phyloP scores from a whole-genome alignment of 495 filamentous ascomycete species.

The Gamarada debralockiae region DNA sequence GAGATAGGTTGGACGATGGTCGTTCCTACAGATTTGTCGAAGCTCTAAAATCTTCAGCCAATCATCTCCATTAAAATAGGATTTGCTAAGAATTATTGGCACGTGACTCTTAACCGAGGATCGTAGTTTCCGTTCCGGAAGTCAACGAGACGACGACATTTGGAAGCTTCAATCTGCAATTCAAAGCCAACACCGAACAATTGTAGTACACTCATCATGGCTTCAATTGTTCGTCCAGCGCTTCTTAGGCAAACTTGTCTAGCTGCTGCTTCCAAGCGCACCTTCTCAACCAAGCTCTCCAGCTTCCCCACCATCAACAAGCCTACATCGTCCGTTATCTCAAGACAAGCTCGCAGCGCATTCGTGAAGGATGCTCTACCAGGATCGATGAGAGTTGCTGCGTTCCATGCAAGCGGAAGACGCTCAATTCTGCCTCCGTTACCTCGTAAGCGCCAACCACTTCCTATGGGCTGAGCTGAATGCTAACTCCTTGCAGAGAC shows the following conservation, averaged over 20 bases:
- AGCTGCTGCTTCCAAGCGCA: conserved; percentile 22
- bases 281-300: conserved; percentile 24
- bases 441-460: conserved; percentile 52
- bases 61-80: conserved; percentile 20
- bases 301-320: conserved; percentile 26
- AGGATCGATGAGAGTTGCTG: conserved; percentile 43
- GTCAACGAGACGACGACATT: conserved; percentile 7
- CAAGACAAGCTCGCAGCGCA: conserved; percentile 24
- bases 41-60: conserved; percentile 10
- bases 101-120: neutral
- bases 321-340: conserved; percentile 25
- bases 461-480: conserved; percentile 24
- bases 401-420: conserved; percentile 69
- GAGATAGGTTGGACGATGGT: conserved; percentile 12
- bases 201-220: conserved; percentile 34
- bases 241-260: conserved; percentile 46
- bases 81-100: too few species aligned
- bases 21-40: conserved; percentile 17
- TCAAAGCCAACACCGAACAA: neutral
- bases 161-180: conserved; percentile 6
- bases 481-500: conserved; percentile 53
- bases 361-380: conserved; percentile 31
- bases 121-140: conserved; percentile 4
- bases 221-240: conserved; percentile 49
- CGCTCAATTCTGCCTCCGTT: conserved; percentile 64